Percentiles rank a stretch among this genome's conserved stretches.
Conservation (phyloP, 768 basidiomycete genomes). For the Leccinum longicurvipes region DNA sequence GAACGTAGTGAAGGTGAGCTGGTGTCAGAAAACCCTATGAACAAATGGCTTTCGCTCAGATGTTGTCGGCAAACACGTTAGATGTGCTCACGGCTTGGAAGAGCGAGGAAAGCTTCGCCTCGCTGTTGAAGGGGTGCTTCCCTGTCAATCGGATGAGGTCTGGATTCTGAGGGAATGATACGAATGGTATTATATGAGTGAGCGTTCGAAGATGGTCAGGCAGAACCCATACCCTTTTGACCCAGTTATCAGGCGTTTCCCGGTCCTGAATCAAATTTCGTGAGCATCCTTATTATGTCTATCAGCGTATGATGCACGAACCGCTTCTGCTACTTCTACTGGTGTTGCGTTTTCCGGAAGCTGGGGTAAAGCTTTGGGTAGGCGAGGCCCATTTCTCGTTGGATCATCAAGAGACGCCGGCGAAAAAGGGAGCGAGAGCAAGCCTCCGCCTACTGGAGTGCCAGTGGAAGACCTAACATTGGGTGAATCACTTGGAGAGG, state of each 20-base stretch:
- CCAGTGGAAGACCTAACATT: not conserved
- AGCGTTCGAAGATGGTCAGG: not conserved
- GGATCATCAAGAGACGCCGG: conserved; percentile 18
- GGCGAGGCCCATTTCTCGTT: conserved; percentile 19
- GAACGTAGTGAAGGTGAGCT: conserved; percentile 52
- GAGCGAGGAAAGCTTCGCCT: conserved; percentile 44
- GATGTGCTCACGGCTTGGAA: conserved; percentile 34
- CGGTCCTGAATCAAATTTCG: conserved; percentile 22
- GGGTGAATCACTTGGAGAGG: conserved; percentile 2
- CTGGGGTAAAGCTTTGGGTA: conserved; percentile 21
- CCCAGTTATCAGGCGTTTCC: conserved; percentile 41
- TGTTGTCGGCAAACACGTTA: not conserved
- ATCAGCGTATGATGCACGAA: not conserved
- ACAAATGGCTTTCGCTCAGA: not conserved
- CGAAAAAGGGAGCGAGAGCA: conserved; percentile 16
- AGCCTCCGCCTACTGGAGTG: not conserved
- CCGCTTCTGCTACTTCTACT: conserved; percentile 21
- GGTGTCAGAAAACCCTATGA: conserved; percentile 53
- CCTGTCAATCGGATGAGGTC: conserved; percentile 51
- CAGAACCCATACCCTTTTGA: conserved; percentile 29
- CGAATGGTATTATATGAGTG: conserved; percentile 2
- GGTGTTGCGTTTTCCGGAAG: conserved; percentile 24
- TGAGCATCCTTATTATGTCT: not conserved
- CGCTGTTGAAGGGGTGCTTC: conserved; percentile 61
- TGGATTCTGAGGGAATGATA: conserved; percentile 33